Evolutionary conservation across 768 basidiomycete genomes (phyloP), one percentile per base, ranked within the genome.

Genomic region (Polyporus arcularius): DNA sequence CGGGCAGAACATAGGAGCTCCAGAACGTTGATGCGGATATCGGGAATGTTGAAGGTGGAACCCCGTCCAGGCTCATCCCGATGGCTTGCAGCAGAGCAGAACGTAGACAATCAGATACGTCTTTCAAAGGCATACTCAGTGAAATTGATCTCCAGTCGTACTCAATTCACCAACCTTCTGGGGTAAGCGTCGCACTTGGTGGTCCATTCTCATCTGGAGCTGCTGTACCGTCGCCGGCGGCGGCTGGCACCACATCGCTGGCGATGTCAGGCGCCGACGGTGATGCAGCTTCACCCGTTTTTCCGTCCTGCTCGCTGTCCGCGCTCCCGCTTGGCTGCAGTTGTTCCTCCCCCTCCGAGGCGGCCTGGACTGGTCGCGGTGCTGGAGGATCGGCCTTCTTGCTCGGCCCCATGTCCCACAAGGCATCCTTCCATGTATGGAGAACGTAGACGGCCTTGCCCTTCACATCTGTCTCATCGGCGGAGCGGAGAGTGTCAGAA

Each of bases 21-120:
- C 94, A 94, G 65, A 95, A 85, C 0, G 79, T 79, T 11, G 91
- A 90, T 0, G 92, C 84, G 0, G 88, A 77, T 46, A 95, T 86
- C 0, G 94, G 93, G 68, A 94, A 90, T 1, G 82, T 71, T 0
- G 83, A 79, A 0, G 79, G 50, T 0, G 85, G 82, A 1, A 84
- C 70, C 1, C 79, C 68, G 0, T 76, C 67, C 4, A 88, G 75
- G 1, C 77, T 74, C 7, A 82, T 81, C 12, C 74, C 73, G 60
- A 94, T 84, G 1, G 84, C 84, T 66, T 92, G 92, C 2, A 92
- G 70, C 21, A 92, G 79, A 3, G 90, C 80, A 39, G 70, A 74
- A 15, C 82, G 83, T 3, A 94, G 80, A 18, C 88, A 78, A 4
- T 72, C 63, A 6, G 85, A 82, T 1, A 88, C 79, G 67, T 90